Percentiles rank a stretch among this genome's conserved stretches.
phyloP scores from a whole-genome alignment of 257 asterid species.

The Solanum phureja region DNA sequence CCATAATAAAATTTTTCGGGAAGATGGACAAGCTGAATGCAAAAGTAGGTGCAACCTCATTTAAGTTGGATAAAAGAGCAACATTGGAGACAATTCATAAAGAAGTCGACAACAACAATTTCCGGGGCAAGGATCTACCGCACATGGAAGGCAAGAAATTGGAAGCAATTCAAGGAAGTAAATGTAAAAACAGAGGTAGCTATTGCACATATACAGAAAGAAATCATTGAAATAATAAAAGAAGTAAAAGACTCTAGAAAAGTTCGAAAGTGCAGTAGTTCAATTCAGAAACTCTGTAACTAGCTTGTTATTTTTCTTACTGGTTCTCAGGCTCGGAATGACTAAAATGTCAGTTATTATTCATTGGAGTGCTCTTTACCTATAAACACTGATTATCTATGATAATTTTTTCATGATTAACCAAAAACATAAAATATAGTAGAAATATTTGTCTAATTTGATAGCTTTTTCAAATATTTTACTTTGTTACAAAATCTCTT shows the following conservation, averaged over 20 bases:
- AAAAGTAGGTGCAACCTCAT: background rate
- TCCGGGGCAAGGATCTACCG: accelerated
- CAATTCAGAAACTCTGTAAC: too few species aligned
- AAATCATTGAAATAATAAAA: too few species aligned
- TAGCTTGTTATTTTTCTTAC: background rate
- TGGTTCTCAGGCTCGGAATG: too few species aligned
- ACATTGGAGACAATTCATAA: background rate
- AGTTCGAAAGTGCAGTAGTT: too few species aligned
- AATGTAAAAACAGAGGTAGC: background rate
- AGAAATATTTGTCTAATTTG: background rate
- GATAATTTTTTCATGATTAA: background rate
- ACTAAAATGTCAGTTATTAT: too few species aligned
- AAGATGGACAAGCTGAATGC: background rate
- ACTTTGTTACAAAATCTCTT: background rate
- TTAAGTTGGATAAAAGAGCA: background rate
- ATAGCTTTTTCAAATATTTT: background rate
- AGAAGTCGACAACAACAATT: background rate
- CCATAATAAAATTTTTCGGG: too few species aligned
- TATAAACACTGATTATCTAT: background rate
- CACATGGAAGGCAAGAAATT: background rate
- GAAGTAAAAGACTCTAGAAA: too few species aligned
- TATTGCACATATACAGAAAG: too few species aligned
- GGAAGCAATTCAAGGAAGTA: background rate
- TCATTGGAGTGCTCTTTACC: background rate
- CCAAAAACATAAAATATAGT: background rate